These are phyloP conservation scores for Kondoa subrosea DNA, from an alignment of 768 basidiomycete species.

Conservation along the genomic window DNA sequence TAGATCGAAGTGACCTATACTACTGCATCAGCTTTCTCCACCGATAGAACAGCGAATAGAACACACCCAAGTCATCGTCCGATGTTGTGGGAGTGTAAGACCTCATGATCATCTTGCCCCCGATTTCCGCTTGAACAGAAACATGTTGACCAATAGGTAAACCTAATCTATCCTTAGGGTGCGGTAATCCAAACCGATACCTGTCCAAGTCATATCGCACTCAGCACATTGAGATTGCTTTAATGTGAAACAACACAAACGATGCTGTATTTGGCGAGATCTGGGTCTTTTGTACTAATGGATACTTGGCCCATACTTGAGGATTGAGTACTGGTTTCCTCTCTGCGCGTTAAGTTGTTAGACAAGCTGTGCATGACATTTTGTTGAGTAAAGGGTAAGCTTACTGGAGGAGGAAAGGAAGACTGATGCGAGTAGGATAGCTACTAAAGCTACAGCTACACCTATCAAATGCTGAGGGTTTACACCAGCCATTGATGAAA, in stretches of 20 bases:
- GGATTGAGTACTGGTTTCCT: conserved; percentile 58
- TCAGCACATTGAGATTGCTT: not conserved
- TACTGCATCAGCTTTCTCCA: not conserved
- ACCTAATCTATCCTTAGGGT: conserved; percentile 58
- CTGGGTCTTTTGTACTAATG: conserved; percentile 58
- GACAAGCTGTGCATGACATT: not conserved
- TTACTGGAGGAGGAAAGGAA: not conserved
- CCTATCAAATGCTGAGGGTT: not conserved
- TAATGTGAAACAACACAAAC: conserved; percentile 37
- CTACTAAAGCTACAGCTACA: not conserved
- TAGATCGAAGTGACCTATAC: conserved; percentile 70
- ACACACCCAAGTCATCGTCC: conserved; percentile 50
- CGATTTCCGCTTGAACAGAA: conserved; percentile 70
- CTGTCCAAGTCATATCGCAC: conserved; percentile 34
- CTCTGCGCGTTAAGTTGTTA: conserved; percentile 37
- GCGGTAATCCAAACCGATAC: conserved; percentile 78
- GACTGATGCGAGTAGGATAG: not conserved
- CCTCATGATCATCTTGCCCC: conserved; percentile 73
- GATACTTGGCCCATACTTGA: conserved; percentile 61
- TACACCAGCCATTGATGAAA: not conserved
- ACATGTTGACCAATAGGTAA: conserved; percentile 96
- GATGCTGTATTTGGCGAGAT: conserved; percentile 92
- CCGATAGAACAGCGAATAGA: conserved; percentile 17
- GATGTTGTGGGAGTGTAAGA: conserved; percentile 92
- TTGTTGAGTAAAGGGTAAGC: not conserved